Conservation (phyloP, 257 asterid genomes). For the Solanum appendiculatum region DNA sequence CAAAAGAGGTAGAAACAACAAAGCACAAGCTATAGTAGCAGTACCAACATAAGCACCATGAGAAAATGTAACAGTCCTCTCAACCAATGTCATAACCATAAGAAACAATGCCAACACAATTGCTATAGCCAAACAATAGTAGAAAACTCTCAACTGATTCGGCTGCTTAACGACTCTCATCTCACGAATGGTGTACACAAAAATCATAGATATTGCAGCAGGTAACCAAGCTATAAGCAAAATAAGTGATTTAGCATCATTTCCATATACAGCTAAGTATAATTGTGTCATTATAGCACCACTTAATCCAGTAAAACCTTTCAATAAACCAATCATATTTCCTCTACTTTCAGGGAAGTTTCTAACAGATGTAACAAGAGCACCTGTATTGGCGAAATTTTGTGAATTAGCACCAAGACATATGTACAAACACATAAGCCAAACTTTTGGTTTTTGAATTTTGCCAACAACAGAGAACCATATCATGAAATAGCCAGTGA, state of each 20-base stretch:
- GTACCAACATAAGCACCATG: constrained; percentile 54
- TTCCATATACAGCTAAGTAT: constrained; percentile 68
- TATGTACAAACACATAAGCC: constrained; percentile 77
- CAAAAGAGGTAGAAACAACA: constrained; percentile 49
- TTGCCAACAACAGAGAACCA: constrained; percentile 50
- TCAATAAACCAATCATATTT: constrained; percentile 47
- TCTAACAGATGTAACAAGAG: constrained; percentile 64
- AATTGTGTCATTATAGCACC: constrained; percentile 78
- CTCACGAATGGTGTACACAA: constrained; percentile 69
- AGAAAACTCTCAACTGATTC: constrained; percentile 40
- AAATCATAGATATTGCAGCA: constrained; percentile 67
- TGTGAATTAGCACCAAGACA: constrained; percentile 85
- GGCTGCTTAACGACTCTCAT: constrained; percentile 35
- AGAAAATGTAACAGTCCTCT: constrained; percentile 34
- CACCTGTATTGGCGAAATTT: constrained; percentile 82
- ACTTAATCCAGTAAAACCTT: constrained; percentile 75
- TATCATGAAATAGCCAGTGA: constrained; percentile 72
- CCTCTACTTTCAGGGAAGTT: constrained; percentile 77
- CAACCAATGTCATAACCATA: constrained; percentile 57
- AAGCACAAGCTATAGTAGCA: constrained; percentile 46
- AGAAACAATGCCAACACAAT: constrained; percentile 54
- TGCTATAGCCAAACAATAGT: constrained; percentile 42
- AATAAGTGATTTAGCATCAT: constrained; percentile 57
- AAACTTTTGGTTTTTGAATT: constrained; percentile 42
- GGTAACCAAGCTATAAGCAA: constrained; percentile 90